phyloP scores from a whole-genome alignment of 1,284 basidiomycete species.

The Leccinum fuscescens region DNA sequence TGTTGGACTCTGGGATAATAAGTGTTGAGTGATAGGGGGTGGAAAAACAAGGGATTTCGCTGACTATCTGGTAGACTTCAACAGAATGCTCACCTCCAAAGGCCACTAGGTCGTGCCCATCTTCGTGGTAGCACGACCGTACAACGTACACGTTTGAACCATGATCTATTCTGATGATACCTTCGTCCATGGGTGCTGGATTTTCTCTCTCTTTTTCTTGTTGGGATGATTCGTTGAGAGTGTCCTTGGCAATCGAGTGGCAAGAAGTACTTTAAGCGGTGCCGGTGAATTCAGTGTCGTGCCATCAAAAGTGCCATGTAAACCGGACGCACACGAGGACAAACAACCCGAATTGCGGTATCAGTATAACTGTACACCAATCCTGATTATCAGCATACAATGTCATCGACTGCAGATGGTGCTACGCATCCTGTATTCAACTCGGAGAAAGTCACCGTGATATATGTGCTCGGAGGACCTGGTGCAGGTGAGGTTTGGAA shows the following conservation, averaged over 20 bases:
- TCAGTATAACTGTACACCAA: not conserved
- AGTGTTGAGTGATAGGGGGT: constrained; percentile 10
- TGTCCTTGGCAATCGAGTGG: constrained; percentile 24
- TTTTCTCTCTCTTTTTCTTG: not conserved
- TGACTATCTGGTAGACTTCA: constrained; percentile 62
- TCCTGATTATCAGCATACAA: constrained; percentile 7
- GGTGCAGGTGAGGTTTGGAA: constrained; percentile 70
- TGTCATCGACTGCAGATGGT: constrained; percentile 16
- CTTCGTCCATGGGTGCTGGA: constrained; percentile 41
- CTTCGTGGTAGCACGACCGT: constrained; percentile 58
- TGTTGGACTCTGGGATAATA: constrained; percentile 36
- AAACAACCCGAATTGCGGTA: constrained; percentile 11
- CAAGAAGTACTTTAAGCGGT: not conserved
- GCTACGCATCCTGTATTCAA: constrained; percentile 59
- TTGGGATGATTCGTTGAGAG: constrained; percentile 1
- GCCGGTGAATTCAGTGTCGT: not conserved
- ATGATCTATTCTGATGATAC: constrained; percentile 49
- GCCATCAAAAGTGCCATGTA: not conserved
- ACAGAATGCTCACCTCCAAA: constrained; percentile 70
- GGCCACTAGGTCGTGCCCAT: constrained; percentile 66
- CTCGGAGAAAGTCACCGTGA: constrained; percentile 75
- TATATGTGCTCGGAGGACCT: constrained; percentile 97
- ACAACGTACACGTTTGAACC: constrained; percentile 58
- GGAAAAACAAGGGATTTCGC: constrained; percentile 20
- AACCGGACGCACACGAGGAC: constrained; percentile 6